phyloP scores from a whole-genome alignment of 495 filamentous ascomycete genomes.

The Apodospora peruviana region DNA sequence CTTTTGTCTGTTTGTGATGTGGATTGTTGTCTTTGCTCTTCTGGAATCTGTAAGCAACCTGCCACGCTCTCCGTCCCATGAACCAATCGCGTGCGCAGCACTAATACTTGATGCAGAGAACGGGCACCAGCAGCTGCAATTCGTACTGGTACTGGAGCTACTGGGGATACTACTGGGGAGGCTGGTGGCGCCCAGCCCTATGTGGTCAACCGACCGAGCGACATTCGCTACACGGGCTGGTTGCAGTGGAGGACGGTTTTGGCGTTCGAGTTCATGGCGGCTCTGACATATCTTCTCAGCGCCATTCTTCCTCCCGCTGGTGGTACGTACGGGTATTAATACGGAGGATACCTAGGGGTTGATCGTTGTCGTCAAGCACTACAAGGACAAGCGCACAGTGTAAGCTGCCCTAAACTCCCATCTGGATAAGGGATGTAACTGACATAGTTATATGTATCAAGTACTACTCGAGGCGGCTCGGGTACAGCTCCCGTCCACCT shows the following conservation, averaged over 20 bases:
- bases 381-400: background rate
- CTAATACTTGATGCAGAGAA: constrained; percentile 9
- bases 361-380: constrained; percentile 5
- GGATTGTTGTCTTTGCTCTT: constrained; percentile 21
- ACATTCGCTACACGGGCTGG: constrained; percentile 8
- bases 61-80: background rate
- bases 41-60: constrained; percentile 10
- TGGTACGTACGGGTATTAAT: too few species aligned
- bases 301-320: too few species aligned
- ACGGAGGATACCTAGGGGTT: too few species aligned
- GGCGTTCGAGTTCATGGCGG: constrained; percentile 20
- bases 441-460: too few species aligned
- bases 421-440: background rate
- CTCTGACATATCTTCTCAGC: constrained; percentile 14
- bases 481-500: too few species aligned
- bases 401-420: background rate
- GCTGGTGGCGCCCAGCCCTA: constrained; percentile 7
- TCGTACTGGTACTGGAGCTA: constrained; percentile 18
- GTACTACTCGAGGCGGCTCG: too few species aligned
- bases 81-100: too few species aligned
- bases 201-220: background rate
- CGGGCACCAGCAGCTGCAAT: constrained; percentile 11
- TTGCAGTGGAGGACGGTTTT: constrained; percentile 12
- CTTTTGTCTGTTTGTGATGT: constrained; percentile 19
- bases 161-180: constrained; percentile 23